These are phyloP conservation scores for Chlamydomonas reinhardtii DNA, from an alignment of 163 green algal genomes.

Conservation along the genomic window DNA sequence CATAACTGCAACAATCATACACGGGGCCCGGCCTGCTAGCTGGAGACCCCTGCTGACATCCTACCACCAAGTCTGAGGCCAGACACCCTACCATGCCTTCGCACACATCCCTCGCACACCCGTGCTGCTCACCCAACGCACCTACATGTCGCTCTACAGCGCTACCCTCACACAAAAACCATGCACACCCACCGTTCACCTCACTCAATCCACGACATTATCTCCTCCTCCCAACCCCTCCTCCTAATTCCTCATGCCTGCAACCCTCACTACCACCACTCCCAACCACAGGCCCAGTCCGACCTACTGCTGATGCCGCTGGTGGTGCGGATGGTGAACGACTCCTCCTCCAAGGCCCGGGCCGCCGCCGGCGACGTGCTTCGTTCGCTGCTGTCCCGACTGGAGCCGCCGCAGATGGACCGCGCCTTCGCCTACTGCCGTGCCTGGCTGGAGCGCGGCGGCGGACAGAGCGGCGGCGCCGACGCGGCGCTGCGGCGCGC, in stretches of 20 bases:
- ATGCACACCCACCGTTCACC: no score
- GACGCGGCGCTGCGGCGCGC: constrained; percentile 62
- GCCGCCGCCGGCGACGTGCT: constrained; percentile 62
- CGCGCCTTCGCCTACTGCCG: constrained; percentile 63
- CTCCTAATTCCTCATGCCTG: neutral
- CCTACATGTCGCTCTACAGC: no score
- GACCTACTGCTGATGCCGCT: constrained; percentile 89
- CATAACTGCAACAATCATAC: no score
- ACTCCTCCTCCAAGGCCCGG: constrained; percentile 62
- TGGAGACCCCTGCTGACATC: no score
- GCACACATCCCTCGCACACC: no score
- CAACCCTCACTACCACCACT: neutral
- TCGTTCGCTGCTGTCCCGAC: constrained; percentile 66
- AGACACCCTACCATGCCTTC: no score
- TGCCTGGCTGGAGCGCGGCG: constrained; percentile 56
- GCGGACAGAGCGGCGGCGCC: constrained; percentile 2
- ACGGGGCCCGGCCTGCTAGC: no score
- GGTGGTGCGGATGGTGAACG: constrained; percentile 84
- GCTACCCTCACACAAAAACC: no score
- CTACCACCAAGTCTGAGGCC: no score
- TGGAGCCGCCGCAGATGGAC: constrained; percentile 54
- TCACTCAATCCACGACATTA: no score
- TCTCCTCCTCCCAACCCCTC: neutral
- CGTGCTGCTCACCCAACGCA: no score
- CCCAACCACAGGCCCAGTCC: constrained; percentile 47